Conservation (phyloP, 208 protist genomes). For the Porcisia hertigi region DNA sequence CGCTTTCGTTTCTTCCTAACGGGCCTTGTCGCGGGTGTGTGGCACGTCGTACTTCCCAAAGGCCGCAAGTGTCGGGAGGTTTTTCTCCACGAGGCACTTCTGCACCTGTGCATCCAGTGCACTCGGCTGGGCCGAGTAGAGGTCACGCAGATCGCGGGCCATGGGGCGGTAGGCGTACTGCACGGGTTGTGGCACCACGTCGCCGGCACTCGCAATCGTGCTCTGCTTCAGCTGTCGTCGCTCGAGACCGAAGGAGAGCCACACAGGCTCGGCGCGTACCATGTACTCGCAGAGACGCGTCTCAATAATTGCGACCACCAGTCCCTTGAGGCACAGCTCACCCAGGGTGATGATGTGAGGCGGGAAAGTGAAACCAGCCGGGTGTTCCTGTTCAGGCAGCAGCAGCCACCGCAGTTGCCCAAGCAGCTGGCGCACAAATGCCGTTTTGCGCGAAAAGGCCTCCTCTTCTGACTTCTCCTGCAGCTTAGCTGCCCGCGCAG, state of each 20-base stretch:
- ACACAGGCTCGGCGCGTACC: constrained; percentile 88
- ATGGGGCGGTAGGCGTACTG: constrained; percentile 72
- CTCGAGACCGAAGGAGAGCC: constrained; percentile 82
- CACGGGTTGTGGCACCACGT: constrained; percentile 65
- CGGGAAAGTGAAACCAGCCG: constrained; percentile 80
- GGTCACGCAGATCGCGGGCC: constrained; percentile 58
- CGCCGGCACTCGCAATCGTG: constrained; percentile 33
- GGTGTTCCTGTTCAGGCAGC: constrained; percentile 72
- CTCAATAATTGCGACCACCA: constrained; percentile 83
- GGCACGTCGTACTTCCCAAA: constrained; percentile 1
- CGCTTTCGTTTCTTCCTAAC: background rate
- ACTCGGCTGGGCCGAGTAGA: constrained; percentile 43
- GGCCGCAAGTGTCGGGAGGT: constrained; percentile 11
- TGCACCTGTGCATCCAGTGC: constrained; percentile 33
- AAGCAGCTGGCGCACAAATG: constrained; percentile 86
- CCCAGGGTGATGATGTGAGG: constrained; percentile 76
- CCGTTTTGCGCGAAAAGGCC: constrained; percentile 87
- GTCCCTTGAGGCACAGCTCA: constrained; percentile 77
- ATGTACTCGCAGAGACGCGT: constrained; percentile 89
- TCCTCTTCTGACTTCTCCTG: constrained; percentile 77
- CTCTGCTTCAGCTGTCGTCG: constrained; percentile 53
- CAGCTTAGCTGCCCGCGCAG: constrained; percentile 32
- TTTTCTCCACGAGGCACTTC: constrained; percentile 22
- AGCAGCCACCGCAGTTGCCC: constrained; percentile 89
- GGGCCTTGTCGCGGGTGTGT: background rate